Conservation (phyloP, 768 basidiomycete species). For the Pleurotus tuber-regium region DNA sequence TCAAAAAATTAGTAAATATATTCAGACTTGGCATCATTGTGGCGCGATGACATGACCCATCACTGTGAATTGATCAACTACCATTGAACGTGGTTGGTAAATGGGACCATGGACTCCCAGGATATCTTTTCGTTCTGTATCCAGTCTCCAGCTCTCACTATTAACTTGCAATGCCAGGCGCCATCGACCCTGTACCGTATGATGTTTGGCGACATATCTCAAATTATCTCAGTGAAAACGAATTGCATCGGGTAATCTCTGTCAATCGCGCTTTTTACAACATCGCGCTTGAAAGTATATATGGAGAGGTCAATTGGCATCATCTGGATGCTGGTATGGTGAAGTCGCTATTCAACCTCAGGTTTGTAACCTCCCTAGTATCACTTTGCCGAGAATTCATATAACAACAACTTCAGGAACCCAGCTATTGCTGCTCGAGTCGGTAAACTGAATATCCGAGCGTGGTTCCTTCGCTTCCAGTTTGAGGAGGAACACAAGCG, state of each 20-base stretch:
- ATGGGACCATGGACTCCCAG: too few relatives aligned
- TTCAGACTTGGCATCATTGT: too few relatives aligned
- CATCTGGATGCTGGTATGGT: slow-evolving; percentile 26
- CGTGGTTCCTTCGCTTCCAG: slow-evolving; percentile 39
- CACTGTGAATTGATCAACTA: too few relatives aligned
- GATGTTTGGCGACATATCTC: slow-evolving; percentile 33
- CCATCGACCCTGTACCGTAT: slow-evolving; percentile 20
- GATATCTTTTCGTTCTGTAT: too few relatives aligned
- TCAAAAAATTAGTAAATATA: too few relatives aligned
- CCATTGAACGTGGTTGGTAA: too few relatives aligned
- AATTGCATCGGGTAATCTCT: slow-evolving; percentile 20
- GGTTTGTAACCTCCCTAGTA: slow-evolving; percentile 20
- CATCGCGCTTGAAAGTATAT: slow-evolving; percentile 26
- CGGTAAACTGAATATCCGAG: slow-evolving; percentile 31
- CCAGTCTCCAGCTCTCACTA: too few relatives aligned
- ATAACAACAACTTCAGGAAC: slow-evolving; percentile 18
- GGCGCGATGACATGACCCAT: too few relatives aligned
- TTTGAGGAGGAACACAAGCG: slow-evolving; percentile 19
- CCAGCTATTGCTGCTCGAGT: slow-evolving; percentile 31
- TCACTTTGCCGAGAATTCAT: background rate
- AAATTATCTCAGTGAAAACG: slow-evolving; percentile 14
- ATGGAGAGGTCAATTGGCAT: slow-evolving; percentile 30
- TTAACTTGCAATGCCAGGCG: background rate
- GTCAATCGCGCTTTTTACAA: slow-evolving; percentile 33
- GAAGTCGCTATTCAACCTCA: slow-evolving; percentile 24